Evolutionary conservation across 2,329 filamentous ascomycete species (phyloP).

Genomic region (Annulohypoxylon truncatum): DNA sequence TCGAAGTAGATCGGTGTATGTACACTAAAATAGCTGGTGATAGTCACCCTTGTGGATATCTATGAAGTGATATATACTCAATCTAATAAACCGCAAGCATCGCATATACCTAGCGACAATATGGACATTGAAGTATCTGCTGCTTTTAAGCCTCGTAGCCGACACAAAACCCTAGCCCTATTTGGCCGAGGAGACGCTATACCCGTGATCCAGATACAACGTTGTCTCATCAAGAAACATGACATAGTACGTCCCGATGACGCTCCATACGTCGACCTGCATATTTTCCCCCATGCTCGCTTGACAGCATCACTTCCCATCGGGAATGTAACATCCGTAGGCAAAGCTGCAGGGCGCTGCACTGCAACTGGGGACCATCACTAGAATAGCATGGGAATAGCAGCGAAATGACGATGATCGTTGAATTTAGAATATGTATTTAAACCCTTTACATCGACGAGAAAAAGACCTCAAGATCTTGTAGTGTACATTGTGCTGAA

Average conservation of each 20-base stretch:
- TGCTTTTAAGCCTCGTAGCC: not conserved
- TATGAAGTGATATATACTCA: not conserved
- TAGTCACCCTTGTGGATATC: not conserved
- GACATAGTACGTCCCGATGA: not conserved
- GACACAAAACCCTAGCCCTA: not conserved
- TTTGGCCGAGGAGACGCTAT: not conserved
- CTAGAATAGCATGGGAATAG: not conserved
- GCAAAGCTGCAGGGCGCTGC: not conserved
- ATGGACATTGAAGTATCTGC: not conserved
- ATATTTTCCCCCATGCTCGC: not conserved
- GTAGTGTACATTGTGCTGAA: constrained; percentile 24
- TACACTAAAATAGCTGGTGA: not conserved
- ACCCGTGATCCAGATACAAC: not conserved
- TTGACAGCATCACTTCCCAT: constrained; percentile 20
- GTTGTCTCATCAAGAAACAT: not conserved
- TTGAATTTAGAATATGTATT: constrained; percentile 9
- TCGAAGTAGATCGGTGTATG: too few species aligned
- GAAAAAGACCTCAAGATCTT: constrained; percentile 22
- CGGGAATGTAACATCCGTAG: constrained; percentile 19
- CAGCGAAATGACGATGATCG: constrained; percentile 10
- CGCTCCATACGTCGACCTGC: constrained; percentile 10
- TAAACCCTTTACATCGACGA: constrained; percentile 20
- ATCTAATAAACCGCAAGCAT: not conserved
- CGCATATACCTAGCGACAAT: not conserved
- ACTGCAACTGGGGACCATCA: not conserved